These are phyloP conservation scores for Botrytis pseudocinerea DNA, from an alignment of 2,329 filamentous ascomycete species.

Conservation along the genomic window DNA sequence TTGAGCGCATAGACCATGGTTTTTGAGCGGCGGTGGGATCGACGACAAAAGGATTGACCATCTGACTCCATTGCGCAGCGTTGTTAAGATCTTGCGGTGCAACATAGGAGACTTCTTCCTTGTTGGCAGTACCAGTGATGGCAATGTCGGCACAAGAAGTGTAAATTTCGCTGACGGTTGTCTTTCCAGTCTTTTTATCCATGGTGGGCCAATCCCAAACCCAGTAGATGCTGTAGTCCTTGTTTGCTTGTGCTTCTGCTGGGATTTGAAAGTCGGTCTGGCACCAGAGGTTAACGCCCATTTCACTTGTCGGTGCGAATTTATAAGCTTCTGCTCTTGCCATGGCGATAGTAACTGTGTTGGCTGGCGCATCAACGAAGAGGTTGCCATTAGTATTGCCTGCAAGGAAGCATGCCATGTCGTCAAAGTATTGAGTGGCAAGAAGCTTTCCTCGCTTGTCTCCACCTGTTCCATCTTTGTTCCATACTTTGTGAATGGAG, in stretches of 20 bases:
- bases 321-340: slow-evolving; percentile 58
- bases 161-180: slow-evolving; percentile 58
- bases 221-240: slow-evolving; percentile 85
- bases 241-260: slow-evolving; percentile 57
- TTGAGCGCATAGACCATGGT: slow-evolving; percentile 9
- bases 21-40: slow-evolving; percentile 27
- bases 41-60: slow-evolving; percentile 36
- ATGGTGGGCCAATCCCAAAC: slow-evolving; percentile 89
- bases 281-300: slow-evolving; percentile 67
- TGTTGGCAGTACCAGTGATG: slow-evolving; percentile 27
- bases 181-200: slow-evolving; percentile 44
- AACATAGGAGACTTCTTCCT: slow-evolving; percentile 16
- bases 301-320: slow-evolving; percentile 48
- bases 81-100: slow-evolving; percentile 22
- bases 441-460: slow-evolving; percentile 76
- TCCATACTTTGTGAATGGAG: slow-evolving; percentile 76
- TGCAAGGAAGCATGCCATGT: slow-evolving; percentile 75
- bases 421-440: slow-evolving; percentile 79
- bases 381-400: slow-evolving; percentile 19
- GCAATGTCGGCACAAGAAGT: slow-evolving; percentile 58
- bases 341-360: neutral
- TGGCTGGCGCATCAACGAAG: neutral
- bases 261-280: slow-evolving; percentile 81
- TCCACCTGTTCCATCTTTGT: slow-evolving; percentile 73
- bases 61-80: slow-evolving; percentile 27